Evolutionary conservation across 2,329 filamentous ascomycete genomes (phyloP), one percentile per base, ranked within the genome.

Genomic region (Ophiostoma pallidulum): DNA sequence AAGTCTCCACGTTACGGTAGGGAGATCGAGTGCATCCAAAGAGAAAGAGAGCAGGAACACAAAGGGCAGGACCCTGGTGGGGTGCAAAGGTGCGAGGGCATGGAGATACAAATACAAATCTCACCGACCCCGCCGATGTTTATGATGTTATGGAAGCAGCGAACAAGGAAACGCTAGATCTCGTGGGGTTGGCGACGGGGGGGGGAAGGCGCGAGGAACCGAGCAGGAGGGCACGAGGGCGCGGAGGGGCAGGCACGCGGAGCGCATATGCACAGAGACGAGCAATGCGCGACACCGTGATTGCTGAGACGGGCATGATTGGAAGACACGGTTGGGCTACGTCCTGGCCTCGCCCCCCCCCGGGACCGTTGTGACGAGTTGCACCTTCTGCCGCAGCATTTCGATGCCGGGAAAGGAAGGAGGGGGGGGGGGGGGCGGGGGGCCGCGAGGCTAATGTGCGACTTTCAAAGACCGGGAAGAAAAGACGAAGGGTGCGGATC

Each of bases 241-340:
- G 36, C 3, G 38, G 45, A 22, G 20, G 45, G 24, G 49, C 47
- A 36, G 31, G 26, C 38, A 43, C 20, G 43, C 16, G 26, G 28
- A 32, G 43, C 24, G 42, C 26, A 39, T 24, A 14, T 45, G 47
- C 42, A 22, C 47, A 37, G 42, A 43, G 32, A 44, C 42, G 32
- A 39, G 26, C 36, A 20, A 31, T 35, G 37, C 45, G 43, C 29
- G 40, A 41, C 49, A 51, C 47, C 52, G 52, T 53, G 52, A 51
- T 40, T 26, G 52, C 47, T 40, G 38, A 26, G 44, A 3, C 45
- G 32, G 37, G 47, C 18, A 32, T 54, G 52, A 54, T 54, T 54
- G 52, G 52, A 51, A 48, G 49, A 46, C n/a, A 24, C 10, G 14
- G 20, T 16, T 38, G 45, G 24, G 32, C 39, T 43, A 39, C 33